phyloP scores from a whole-genome alignment of 345 rosid species.

The Citrus trifoliata region DNA sequence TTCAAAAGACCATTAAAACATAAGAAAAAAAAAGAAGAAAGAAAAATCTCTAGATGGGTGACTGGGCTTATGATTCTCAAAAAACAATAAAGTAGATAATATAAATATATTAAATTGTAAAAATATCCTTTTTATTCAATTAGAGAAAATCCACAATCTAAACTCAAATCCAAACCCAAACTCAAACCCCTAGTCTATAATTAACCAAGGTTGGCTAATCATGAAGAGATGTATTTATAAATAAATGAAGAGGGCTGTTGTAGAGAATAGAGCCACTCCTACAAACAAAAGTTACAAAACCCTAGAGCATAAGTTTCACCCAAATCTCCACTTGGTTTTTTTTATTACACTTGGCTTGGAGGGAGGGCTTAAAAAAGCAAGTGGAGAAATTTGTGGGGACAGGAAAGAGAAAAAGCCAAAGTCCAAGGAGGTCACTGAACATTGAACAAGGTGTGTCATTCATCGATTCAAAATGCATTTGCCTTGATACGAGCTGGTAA shows the following conservation, averaged over 20 bases:
- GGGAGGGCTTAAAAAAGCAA: background rate
- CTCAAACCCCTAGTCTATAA: constrained; percentile 15
- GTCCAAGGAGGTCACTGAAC: constrained; percentile 5
- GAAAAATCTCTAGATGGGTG: too few relatives aligned
- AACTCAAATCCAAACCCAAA: background rate
- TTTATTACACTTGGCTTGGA: background rate
- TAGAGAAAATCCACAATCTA: background rate
- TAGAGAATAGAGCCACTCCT: too few relatives aligned
- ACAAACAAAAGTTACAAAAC: background rate
- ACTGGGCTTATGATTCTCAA: background rate
- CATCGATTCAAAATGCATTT: background rate
- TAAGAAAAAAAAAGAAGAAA: too few relatives aligned
- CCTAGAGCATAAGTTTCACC: background rate
- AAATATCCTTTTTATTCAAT: background rate
- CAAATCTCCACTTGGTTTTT: background rate
- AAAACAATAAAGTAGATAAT: background rate
- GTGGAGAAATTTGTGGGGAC: background rate
- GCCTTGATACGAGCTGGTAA: constrained; percentile 20
- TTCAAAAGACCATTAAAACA: too few relatives aligned
- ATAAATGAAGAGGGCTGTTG: constrained; percentile 18
- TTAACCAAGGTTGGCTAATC: constrained; percentile 23
- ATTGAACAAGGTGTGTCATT: constrained; percentile 6
- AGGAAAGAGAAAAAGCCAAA: constrained; percentile 18
- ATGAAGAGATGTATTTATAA: background rate
- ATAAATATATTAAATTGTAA: background rate